Base-by-base conservation (phyloP, 495 filamentous ascomycete genomes). In the Pyrenopolyporus hunteri region DNA sequence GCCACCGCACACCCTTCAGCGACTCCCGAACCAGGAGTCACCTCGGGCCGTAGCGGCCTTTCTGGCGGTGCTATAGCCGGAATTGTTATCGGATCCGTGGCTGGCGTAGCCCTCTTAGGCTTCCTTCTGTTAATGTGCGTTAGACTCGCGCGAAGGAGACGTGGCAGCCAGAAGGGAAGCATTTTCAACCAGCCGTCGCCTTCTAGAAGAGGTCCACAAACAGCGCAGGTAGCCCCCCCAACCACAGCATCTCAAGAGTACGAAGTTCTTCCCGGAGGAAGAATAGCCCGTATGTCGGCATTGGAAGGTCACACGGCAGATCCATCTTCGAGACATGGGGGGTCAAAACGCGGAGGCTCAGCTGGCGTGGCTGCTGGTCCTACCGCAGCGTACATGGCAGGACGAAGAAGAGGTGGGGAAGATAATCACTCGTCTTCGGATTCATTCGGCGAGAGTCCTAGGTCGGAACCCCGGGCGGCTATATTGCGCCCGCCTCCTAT, bases 221-320 rank as follows among this genome's bases (percentile, higher is more conserved):
- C 73, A n/a, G 31, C 53, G 7, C 72, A 70, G 37, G 63, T 70
- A 56, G n/a, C n/a, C n/a, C 66, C 73, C 4, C 70, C 72, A 6
- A 61, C 59, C 8, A 63, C 73, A 14, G 67, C 80, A 25, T 83
- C 85, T 10, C 77, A 82, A 51, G 85, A 83, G 28, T 90, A 88
- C 59, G 88, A 90, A 57, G 80, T 89, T 25, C 82, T 93, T 19
- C 89, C 93, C 31, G 93, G 92, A 25, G 93, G 91, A 29, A 86
- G 95, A 36, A 93, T 99, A 42, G 89, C 94, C 6, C 85, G 95
- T 29, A 98, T 99, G 95, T 93, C 93, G 25, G 95, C 95, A 9
- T 76, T 99, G 28, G 93, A 97, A 70, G 86, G 81, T 1, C 79
- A 84, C 56, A 80, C 85, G 0, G 85, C 80, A 50, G 80, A 83